Evolutionary conservation across 768 basidiomycete species (phyloP), one percentile per base, ranked within the genome.

Genomic region (Xerocomellus chrysenteron): DNA sequence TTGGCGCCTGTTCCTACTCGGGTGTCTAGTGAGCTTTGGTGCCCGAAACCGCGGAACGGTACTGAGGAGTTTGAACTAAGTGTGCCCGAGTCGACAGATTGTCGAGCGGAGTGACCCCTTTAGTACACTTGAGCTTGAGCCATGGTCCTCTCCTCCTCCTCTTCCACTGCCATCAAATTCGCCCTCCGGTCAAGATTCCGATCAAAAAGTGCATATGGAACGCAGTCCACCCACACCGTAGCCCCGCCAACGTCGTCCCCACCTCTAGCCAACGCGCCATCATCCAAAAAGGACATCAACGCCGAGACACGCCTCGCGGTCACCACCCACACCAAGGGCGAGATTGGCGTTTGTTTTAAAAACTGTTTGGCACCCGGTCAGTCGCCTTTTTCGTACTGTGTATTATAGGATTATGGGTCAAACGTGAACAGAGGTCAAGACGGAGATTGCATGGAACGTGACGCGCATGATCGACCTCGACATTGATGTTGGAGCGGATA

Each of bases 401-500:
- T 10, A 21, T 32, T 9, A 9, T 32, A 32, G 30, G 8, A 9
- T 32, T 32, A 9, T 32, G 30, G 2, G 10, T 32, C 9, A 9
- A 32, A 32, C 10, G 10, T 32, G 9, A 10, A 10, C 30, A 86
- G 85, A 78, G 24, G 72, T 81, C 19, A 73, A 78, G 24, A 66
- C 69, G 45, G 78, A 80, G 24, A 74, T 85, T 50, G 76, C 76
- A 3, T 66, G 73, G 32, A 80, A 81, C 53, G 75, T 84, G 61
- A 73, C 77, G 40, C 82, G 93, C 17, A 82, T 90, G 40, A 73
- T 99, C 57, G 96, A 99, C 77, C 76, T 98, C 55, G 97, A 99
- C 68, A 84, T 98, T 39, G 97, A 99, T 68, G 95, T 98, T 70
- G 97, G 97, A 36, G 95, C 96, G 14, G 96, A 98, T 66, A 96